Conservation (phyloP, 345 rosid species). For the Brassica juncea region DNA sequence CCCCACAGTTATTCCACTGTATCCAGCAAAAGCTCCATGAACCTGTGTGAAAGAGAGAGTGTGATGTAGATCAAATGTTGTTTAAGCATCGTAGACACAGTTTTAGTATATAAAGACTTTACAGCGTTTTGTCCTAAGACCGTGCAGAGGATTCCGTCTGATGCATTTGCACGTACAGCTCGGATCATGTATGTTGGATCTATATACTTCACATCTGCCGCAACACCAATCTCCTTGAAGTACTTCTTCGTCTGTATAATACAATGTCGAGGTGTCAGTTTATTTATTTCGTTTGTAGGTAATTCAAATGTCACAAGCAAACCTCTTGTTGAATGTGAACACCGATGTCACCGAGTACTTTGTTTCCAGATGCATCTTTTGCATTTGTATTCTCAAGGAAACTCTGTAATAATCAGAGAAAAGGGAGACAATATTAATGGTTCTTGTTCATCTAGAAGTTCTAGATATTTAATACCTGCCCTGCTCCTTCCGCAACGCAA, state of each 20-base stretch:
- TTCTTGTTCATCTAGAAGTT: background rate
- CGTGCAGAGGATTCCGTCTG: slow-evolving; percentile 90
- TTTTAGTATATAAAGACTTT: slow-evolving; percentile 36
- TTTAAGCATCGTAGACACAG: background rate
- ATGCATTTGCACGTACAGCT: slow-evolving; percentile 90
- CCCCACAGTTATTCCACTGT: slow-evolving; percentile 84
- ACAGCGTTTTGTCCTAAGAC: slow-evolving; percentile 98
- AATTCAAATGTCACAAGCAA: slow-evolving; percentile 29
- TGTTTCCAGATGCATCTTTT: slow-evolving; percentile 91
- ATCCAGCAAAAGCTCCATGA: slow-evolving; percentile 91
- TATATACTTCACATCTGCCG: slow-evolving; percentile 84
- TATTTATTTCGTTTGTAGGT: background rate
- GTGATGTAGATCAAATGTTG: background rate
- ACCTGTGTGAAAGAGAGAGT: slow-evolving; percentile 55
- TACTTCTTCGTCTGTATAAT: slow-evolving; percentile 65
- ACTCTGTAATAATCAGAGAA: slow-evolving; percentile 43
- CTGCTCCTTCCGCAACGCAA: slow-evolving; percentile 99
- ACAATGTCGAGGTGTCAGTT: background rate
- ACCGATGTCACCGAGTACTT: slow-evolving; percentile 79
- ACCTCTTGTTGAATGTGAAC: slow-evolving; percentile 96
- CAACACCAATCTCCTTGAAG: slow-evolving; percentile 63
- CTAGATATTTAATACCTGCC: slow-evolving; percentile 40
- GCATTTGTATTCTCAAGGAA: slow-evolving; percentile 83
- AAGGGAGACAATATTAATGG: background rate
- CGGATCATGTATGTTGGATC: slow-evolving; percentile 99